Conservation (phyloP, 805 yeast genomes). For the Sugiyamaella americana region DNA sequence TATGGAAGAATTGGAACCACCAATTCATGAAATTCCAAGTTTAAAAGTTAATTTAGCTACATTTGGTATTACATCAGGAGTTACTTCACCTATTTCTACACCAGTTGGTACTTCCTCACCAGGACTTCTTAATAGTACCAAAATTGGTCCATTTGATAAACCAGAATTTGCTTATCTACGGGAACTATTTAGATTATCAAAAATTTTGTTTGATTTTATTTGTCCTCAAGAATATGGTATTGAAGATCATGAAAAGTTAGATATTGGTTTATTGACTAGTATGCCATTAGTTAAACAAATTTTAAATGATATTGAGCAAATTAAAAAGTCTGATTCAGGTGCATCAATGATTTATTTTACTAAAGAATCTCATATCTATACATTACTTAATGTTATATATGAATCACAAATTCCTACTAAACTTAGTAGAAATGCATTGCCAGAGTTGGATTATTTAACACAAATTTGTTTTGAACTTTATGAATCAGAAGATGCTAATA, state of each 20-base stretch:
- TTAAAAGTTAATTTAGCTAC: conserved; percentile 12
- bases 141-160: conserved; percentile 54
- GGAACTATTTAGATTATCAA: conserved; percentile 83
- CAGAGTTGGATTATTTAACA: conserved; percentile 91
- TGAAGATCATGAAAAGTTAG: conserved; percentile 88
- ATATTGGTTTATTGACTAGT: conserved; percentile 90
- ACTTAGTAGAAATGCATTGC: conserved; percentile 88
- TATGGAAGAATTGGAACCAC: conserved; percentile 30
- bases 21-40: conserved; percentile 21
- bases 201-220: conserved; percentile 90
- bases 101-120: conserved; percentile 25
- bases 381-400: conserved; percentile 81
- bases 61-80: conserved; percentile 4
- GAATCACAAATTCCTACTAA: conserved; percentile 94
- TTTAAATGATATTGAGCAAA: conserved; percentile 67
- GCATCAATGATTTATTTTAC: conserved; percentile 89
- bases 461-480: conserved; percentile 92
- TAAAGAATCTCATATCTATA: conserved; percentile 94
- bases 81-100: conserved; percentile 5
- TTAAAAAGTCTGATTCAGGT: conserved; percentile 73
- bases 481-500: conserved; percentile 61
- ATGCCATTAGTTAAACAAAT: conserved; percentile 90
- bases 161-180: conserved; percentile 73
- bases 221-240: conserved; percentile 99
- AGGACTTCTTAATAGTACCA: conserved; percentile 31